Base-by-base conservation (phyloP, 495 filamentous ascomycete genomes). In the Aspergillus conjunctus region DNA sequence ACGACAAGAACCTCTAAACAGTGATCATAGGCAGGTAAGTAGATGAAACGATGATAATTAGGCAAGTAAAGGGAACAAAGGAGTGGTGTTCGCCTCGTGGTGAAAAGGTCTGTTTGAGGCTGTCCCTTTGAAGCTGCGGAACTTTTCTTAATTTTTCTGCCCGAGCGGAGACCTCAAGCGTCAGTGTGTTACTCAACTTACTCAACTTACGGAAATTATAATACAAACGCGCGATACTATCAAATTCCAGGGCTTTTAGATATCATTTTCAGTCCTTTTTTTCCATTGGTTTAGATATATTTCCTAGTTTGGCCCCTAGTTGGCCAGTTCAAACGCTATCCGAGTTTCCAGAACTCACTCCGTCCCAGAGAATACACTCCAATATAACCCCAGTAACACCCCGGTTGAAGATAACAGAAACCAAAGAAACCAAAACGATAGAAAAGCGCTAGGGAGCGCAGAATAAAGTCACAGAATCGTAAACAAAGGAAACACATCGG, bases 401-500 rank as follows among this genome's bases (percentile, higher is more conserved):
- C 7, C 44, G n/a, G n/a, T n/a, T n/a, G n/a, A n/a, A 18, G n/a
- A 34, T 7, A 43, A 31, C 22, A 51, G 31, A 32, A 51, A 14
- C 32, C 30, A 55, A 45, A 56, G n/a, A 49, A 39, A 20, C 17
- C 22, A 60, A n/a, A 48, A 14, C 26, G 45, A 65, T 17, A 54
- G 43, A 33, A 60, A 7, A 30, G 12, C 45, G 44, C 33, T 44
- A n/a, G 48, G 51, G 56, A 54, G 60, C 45, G 51, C 53, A 56
- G 51, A 69, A 56, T 72, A 66, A 66, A 68, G 56, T 70, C 59
- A 63, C 65, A 65, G 48, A 56, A 54, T 64, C 60, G 72, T 70
- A 37, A 63, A 61, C 61, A 65, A 72, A 66, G 57, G 59, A 66
- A 66, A 68, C 51, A 41, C 31, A 51, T 53, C 54, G 43, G 52